A percentile compares a stretch with the other conserved stretches of the same genome.
These are phyloP conservation scores for Plasmodium knowlesi DNA, from an alignment of 169 alveolate species.

Conservation along the genomic window DNA sequence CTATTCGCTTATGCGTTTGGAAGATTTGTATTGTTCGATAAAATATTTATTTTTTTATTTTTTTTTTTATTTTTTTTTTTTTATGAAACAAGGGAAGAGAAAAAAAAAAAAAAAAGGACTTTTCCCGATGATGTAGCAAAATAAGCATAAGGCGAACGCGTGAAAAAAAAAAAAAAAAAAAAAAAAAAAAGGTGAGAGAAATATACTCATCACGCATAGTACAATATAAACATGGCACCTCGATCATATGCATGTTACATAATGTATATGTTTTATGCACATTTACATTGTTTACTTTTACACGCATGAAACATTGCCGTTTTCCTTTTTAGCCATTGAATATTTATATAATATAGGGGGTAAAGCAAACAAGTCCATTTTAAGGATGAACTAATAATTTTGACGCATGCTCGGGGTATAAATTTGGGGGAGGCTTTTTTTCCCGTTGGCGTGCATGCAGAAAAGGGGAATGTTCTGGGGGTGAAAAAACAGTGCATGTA, in stretches of 20 bases:
- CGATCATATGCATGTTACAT: neutral
- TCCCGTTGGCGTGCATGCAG: neutral
- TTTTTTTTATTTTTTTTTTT: neutral
- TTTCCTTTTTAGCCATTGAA: neutral
- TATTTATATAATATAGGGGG: neutral
- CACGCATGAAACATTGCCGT: neutral
- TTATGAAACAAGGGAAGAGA: neutral
- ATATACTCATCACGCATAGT: neutral
- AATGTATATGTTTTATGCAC: neutral
- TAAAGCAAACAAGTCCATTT: neutral
- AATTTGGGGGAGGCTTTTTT: neutral
- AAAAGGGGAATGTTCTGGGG: neutral
- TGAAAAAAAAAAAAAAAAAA: no score
- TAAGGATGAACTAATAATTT: neutral
- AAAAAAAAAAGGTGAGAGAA: neutral
- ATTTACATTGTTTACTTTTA: neutral
- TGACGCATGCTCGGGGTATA: neutral
- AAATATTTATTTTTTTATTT: neutral
- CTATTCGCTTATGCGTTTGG: neutral
- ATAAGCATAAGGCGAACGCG: neutral
- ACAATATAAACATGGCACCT: neutral
- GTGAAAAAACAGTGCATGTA: neutral
- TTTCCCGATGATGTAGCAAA: neutral
- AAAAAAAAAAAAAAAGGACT: neutral
- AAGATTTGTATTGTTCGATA: neutral